Conservation (phyloP, 164 flowering plant species). For the Protea cynaroides region DNA sequence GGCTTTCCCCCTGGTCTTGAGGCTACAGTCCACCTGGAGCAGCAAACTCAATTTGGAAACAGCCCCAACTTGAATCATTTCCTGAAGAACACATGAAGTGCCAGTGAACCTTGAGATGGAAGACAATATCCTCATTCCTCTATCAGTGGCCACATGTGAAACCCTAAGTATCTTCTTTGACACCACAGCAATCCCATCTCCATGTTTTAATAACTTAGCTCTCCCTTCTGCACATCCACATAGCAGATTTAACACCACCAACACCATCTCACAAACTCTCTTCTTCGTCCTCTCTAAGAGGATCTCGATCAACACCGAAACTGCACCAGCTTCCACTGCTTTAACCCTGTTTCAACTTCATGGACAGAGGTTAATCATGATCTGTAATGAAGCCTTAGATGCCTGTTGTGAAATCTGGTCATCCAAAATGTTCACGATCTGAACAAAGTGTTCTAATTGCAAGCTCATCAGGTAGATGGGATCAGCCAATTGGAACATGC, state of each 20-base stretch:
- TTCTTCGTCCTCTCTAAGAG: conserved; percentile 36
- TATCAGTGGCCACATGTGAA: conserved; percentile 56
- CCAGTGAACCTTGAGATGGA: conserved; percentile 51
- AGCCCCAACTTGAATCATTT: conserved; percentile 79
- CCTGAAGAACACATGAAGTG: conserved; percentile 48
- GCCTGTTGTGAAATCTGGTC: conserved; percentile 53
- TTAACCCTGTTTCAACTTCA: conserved; percentile 78
- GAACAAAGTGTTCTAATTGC: conserved; percentile 27
- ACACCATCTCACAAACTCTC: conserved; percentile 39
- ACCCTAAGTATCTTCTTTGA: conserved; percentile 83
- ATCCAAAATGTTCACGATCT: conserved; percentile 26
- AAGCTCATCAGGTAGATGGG: conserved; percentile 34
- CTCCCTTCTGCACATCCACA: conserved; percentile 83
- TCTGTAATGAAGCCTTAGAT: conserved; percentile 53
- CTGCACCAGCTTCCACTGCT: conserved; percentile 56
- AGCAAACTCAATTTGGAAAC: conserved; percentile 78
- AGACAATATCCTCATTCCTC: conserved; percentile 54
- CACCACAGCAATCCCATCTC: conserved; percentile 66
- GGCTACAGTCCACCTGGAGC: conserved; percentile 45
- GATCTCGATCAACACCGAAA: conserved; percentile 43
- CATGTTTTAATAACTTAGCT: conserved; percentile 53
- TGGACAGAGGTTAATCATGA: conserved; percentile 45
- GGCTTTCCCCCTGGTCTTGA: conserved; percentile 60
- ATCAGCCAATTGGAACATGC: conserved; percentile 37
- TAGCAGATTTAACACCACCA: conserved; percentile 46